Evolutionary conservation across 2,329 filamentous ascomycete genomes (phyloP).

Genomic region (Xylaria sp.): DNA sequence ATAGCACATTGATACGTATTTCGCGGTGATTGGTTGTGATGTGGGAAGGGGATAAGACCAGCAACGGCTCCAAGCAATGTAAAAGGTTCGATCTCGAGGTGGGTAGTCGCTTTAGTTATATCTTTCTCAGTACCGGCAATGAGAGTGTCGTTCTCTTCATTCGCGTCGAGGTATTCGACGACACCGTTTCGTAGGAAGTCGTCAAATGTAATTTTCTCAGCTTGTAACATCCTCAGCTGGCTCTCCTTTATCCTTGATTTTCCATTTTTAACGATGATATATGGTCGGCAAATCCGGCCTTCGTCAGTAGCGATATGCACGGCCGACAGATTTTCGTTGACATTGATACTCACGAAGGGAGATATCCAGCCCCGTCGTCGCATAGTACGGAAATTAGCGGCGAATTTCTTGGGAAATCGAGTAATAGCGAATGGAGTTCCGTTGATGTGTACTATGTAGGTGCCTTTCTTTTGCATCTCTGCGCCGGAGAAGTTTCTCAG

Average conservation of each 20-base stretch:
- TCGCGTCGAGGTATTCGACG: conserved; percentile 96
- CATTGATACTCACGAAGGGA: conserved; percentile 95
- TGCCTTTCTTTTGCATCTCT: conserved; percentile 85
- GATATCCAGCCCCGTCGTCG: conserved; percentile 91
- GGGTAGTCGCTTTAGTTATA: conserved; percentile 84
- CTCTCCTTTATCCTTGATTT: conserved; percentile 81
- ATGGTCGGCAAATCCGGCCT: conserved; percentile 92
- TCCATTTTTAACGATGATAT: conserved; percentile 93
- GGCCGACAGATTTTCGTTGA: conserved; percentile 90
- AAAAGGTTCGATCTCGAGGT: conserved; percentile 97
- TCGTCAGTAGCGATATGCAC: conserved; percentile 98
- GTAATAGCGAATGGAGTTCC: conserved; percentile 93
- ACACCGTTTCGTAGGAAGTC: conserved; percentile 91
- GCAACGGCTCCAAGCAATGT: conserved; percentile 95
- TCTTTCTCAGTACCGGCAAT: conserved; percentile 91
- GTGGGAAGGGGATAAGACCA: conserved; percentile 95
- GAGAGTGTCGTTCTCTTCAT: conserved; percentile 96
- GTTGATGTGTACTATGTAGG: conserved; percentile 94
- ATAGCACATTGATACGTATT: conserved; percentile 99
- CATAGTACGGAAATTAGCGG: conserved; percentile 85
- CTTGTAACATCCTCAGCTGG: conserved; percentile 83
- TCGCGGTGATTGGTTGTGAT: conserved; percentile 98
- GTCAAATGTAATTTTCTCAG: conserved; percentile 88
- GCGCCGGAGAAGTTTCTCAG: conserved; percentile 77
- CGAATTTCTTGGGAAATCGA: conserved; percentile 84